Conservation (phyloP, 441 rosid species). For the Populus hybrid region DNA sequence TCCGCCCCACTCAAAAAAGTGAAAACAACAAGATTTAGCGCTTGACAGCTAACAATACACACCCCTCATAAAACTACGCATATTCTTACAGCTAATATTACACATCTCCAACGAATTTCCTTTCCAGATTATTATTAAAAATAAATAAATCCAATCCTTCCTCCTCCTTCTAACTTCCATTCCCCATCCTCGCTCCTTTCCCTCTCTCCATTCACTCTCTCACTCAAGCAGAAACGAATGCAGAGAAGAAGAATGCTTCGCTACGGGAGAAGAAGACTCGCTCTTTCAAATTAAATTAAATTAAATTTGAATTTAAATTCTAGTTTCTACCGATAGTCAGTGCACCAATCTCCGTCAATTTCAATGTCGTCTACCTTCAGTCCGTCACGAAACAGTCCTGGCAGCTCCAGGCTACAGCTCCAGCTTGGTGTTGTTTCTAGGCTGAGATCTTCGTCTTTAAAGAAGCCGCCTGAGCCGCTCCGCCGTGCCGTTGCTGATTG, state of each 20-base stretch:
- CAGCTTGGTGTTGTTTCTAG: conserved; percentile 51
- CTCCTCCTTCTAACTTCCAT: background rate
- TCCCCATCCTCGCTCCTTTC: background rate
- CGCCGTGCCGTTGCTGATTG: conserved; percentile 95
- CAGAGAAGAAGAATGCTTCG: background rate
- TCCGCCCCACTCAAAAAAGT: background rate
- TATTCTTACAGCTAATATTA: conserved; percentile 28
- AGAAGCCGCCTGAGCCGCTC: conserved; percentile 95
- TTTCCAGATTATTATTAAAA: background rate
- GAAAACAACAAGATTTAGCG: conserved; percentile 23
- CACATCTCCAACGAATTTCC: background rate
- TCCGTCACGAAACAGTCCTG: conserved; percentile 60
- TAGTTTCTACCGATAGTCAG: background rate
- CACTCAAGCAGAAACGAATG: background rate
- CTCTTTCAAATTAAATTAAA: background rate
- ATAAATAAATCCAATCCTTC: background rate
- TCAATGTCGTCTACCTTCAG: conserved; percentile 52
- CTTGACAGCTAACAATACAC: conserved; percentile 35
- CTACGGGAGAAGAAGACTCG: background rate
- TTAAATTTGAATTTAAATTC: background rate
- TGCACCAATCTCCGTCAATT: background rate
- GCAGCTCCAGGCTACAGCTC: conserved; percentile 30
- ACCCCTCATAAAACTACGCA: conserved; percentile 25
- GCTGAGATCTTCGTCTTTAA: conserved; percentile 75
- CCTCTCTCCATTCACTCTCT: conserved; percentile 5